phyloP scores from a whole-genome alignment of 495 filamentous ascomycete genomes.

The Xanthoparmelia taractica region DNA sequence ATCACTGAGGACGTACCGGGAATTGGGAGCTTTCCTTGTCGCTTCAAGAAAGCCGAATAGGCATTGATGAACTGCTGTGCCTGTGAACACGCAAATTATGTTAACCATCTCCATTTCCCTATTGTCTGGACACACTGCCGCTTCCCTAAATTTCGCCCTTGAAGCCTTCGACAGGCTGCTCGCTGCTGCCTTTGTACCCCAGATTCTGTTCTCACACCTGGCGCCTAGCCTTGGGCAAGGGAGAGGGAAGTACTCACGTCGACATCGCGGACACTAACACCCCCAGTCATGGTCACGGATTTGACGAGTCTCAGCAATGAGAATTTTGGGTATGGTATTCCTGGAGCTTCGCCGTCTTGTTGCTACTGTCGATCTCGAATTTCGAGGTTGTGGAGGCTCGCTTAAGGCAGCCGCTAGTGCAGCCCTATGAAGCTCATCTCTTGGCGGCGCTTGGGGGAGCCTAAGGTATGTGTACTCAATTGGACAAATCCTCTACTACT shows the following conservation, averaged over 20 bases:
- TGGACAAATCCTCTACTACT: no score
- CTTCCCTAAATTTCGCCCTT: background rate
- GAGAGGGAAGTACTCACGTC: slow-evolving; percentile 57
- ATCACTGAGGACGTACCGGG: slow-evolving; percentile 51
- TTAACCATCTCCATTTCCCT: background rate
- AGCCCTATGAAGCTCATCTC: background rate
- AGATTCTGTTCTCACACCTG: background rate
- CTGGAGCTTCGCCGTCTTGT: background rate
- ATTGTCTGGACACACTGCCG: slow-evolving; percentile 25
- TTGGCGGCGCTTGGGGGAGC: background rate
- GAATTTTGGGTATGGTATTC: background rate
- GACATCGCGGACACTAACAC: slow-evolving; percentile 82
- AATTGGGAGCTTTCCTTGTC: slow-evolving; percentile 96
- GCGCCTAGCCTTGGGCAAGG: slow-evolving; percentile 23
- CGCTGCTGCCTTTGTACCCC: background rate
- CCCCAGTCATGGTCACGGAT: slow-evolving; percentile 63
- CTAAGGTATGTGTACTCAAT: no score
- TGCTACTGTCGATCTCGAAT: slow-evolving; percentile 15
- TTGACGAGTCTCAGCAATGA: slow-evolving; percentile 19
- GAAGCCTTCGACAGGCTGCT: background rate
- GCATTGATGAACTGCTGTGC: slow-evolving; percentile 91
- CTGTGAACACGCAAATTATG: slow-evolving; percentile 34
- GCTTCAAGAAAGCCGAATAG: slow-evolving; percentile 96
- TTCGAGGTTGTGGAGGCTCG: slow-evolving; percentile 9
- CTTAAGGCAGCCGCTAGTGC: slow-evolving; percentile 12